A percentile compares a stretch with the other conserved stretches of the same genome.
phyloP scores from a whole-genome alignment of 257 asterid genomes.

The Jaltomata sinuosa region DNA sequence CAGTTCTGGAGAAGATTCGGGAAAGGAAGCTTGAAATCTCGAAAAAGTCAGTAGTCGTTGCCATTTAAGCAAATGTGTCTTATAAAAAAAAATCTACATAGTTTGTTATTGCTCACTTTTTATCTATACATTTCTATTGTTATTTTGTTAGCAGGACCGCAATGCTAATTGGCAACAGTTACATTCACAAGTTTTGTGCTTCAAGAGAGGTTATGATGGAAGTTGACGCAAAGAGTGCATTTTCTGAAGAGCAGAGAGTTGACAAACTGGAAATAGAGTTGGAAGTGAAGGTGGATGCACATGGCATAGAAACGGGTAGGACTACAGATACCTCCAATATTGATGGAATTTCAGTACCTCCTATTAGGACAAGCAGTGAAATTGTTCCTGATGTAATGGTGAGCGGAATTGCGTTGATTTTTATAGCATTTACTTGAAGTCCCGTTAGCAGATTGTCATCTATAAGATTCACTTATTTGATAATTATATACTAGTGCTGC shows the following conservation, averaged over 20 bases:
- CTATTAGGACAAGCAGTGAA: constrained; percentile 12
- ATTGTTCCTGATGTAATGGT: constrained; percentile 27
- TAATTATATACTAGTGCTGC: not conserved
- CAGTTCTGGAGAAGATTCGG: constrained; percentile 78
- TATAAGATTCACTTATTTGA: not conserved
- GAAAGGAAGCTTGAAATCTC: constrained; percentile 76
- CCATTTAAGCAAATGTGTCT: not conserved
- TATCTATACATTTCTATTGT: not conserved
- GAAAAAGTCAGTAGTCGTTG: constrained; percentile 36
- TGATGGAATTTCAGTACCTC: constrained; percentile 18
- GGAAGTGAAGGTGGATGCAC: constrained; percentile 10
- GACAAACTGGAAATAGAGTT: constrained; percentile 9
- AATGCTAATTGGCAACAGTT: constrained; percentile 7
- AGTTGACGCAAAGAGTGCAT: constrained; percentile 8
- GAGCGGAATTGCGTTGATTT: constrained; percentile 2
- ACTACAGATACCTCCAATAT: constrained; percentile 11
- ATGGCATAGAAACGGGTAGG: constrained; percentile 10
- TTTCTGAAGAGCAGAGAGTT: constrained; percentile 13
- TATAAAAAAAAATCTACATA: not conserved
- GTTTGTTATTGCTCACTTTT: not conserved
- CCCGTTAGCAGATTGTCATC: not conserved
- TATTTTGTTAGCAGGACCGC: constrained; percentile 26
- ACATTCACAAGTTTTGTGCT: constrained; percentile 13
- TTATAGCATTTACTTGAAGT: not conserved
- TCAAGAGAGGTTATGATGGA: constrained; percentile 21